Evolutionary conservation across 2,329 filamentous ascomycete genomes (phyloP).

Genomic region (Cladophialophora yegresii): DNA sequence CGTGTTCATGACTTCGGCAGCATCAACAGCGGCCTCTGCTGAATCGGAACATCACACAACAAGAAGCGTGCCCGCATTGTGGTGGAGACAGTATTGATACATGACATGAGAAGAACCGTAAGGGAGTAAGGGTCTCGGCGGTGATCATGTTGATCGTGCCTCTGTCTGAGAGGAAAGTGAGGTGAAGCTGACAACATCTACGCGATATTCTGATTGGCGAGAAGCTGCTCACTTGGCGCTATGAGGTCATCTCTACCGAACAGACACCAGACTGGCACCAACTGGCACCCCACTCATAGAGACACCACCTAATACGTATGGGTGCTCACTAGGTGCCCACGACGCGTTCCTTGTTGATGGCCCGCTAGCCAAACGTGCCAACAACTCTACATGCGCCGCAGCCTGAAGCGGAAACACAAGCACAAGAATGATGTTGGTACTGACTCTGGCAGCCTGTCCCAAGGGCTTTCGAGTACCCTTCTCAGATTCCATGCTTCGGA

Average conservation of each 20-base stretch:
- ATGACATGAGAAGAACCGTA: background rate
- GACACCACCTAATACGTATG: background rate
- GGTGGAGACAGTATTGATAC: background rate
- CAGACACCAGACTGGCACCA: too few relatives aligned
- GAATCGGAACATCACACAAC: background rate
- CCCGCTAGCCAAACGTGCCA: too few relatives aligned
- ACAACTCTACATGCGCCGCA: background rate
- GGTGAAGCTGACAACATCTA: background rate
- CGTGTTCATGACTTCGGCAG: background rate
- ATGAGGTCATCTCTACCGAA: background rate
- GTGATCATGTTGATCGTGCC: background rate
- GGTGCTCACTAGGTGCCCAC: background rate
- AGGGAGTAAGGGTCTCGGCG: slow-evolving; percentile 1
- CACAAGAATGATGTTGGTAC: background rate
- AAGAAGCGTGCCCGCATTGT: background rate
- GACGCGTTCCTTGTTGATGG: too few relatives aligned
- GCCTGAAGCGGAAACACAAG: background rate
- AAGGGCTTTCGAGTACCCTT: background rate
- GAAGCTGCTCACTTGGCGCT: background rate
- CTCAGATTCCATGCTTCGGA: background rate
- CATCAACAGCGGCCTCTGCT: background rate
- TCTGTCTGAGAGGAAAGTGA: background rate
- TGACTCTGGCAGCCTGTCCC: too few relatives aligned
- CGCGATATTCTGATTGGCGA: background rate
- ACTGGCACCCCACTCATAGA: too few relatives aligned